Base-by-base conservation (phyloP, 140 eudicot species). In the Flaveria floridana region DNA sequence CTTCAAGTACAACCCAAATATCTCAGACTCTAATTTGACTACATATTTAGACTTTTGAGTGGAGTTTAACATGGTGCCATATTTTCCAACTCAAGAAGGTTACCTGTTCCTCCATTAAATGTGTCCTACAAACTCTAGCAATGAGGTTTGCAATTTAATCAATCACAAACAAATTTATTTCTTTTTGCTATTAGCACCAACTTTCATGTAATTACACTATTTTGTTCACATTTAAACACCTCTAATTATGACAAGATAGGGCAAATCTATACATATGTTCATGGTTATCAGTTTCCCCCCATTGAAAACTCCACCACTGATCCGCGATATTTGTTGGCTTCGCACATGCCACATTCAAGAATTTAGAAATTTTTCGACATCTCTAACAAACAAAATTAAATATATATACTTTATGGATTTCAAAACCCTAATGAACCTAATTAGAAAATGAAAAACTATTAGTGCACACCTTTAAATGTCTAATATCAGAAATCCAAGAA, bases 351-450 rank as follows among this genome's bases (percentile, higher is more conserved):
- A 21, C 73, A 37, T 30, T 11, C 37, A 52, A 66, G 46, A 53
- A 12, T 9, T 53, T 14, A 41, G 46, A 15, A 62, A 59, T 50
- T 37, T 19, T 7, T 69, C 48, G 20, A 61, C 71, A 9, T 57
- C 14, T 57, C 6, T 57, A 57, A 30, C 6, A 30, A 30, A 30
- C 6, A 30, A 30, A 30, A 30, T 30, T 30, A 30, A 30, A 30
- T 30, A 30, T 30, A 30, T 50, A 65, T 75, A 73, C 59, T 59
- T 71, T 46, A 59, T 42, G 19, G 62, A 65, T 25, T 23, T 73
- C 52, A 72, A 59, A 72, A 65, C 74, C 74, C 74, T 79, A 56
- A 74, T 4, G n/a, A 52, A 64, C 69, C 61, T 10, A 72, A 72
- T 51, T 37, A 64, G 52, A 72, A 19, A 72, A 72, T 25, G 11